These are phyloP conservation scores for Litsea cubeba DNA, from an alignment of 164 flowering plant species.

Conservation along the genomic window DNA sequence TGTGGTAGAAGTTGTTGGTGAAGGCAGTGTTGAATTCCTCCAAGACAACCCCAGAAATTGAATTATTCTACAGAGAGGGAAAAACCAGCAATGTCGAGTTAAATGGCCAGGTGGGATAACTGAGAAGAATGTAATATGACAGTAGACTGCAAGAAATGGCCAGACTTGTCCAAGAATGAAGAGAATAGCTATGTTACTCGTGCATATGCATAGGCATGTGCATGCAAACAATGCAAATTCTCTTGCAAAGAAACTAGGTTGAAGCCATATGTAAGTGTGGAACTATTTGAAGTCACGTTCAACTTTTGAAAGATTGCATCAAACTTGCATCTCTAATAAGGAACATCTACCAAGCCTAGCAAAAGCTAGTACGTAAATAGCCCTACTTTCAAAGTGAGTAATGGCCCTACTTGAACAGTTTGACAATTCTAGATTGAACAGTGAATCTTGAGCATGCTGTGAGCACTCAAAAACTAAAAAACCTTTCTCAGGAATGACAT, in stretches of 20 bases:
- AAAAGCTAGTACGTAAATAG: not conserved
- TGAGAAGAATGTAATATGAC: too few species aligned
- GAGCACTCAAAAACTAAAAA: not conserved
- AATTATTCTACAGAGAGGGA: conserved; percentile 30
- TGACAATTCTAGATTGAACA: too few species aligned
- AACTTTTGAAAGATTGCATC: too few species aligned
- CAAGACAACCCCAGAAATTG: conserved; percentile 63
- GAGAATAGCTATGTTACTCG: too few species aligned
- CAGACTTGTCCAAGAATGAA: too few species aligned
- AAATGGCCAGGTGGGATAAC: not conserved
- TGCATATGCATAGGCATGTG: too few species aligned
- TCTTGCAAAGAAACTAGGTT: too few species aligned
- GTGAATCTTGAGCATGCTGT: not conserved
- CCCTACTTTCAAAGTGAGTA: not conserved
- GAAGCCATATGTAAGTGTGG: too few species aligned
- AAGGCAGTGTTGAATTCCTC: conserved; percentile 83
- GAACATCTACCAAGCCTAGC: not conserved
- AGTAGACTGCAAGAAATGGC: too few species aligned
- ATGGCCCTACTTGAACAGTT: not conserved
- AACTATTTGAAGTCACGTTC: too few species aligned
- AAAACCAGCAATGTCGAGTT: not conserved
- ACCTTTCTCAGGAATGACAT: conserved; percentile 88
- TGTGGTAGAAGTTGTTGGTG: conserved; percentile 73
- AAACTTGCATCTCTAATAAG: not conserved
- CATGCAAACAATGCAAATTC: too few species aligned